These are phyloP conservation scores for Colletotrichum tropicale DNA, from an alignment of 2,329 filamentous ascomycete genomes.

Conservation along the genomic window DNA sequence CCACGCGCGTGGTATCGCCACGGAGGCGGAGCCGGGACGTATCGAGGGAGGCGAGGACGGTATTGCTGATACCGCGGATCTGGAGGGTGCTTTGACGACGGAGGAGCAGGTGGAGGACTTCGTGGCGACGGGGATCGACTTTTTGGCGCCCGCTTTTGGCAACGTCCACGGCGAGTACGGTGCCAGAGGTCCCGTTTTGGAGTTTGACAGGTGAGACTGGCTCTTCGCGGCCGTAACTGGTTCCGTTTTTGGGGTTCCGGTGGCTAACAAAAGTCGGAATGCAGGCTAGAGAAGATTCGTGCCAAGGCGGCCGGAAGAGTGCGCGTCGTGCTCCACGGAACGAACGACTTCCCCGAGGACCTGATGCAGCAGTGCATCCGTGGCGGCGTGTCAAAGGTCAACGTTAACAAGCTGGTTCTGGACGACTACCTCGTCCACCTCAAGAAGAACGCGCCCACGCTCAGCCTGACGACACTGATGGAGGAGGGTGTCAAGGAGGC, in stretches of 20 bases:
- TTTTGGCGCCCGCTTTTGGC: conserved; percentile 76
- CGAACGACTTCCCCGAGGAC: conserved; percentile 56
- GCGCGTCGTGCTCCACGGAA: conserved; percentile 56
- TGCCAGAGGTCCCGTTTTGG: conserved; percentile 63
- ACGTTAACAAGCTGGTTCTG: conserved; percentile 60
- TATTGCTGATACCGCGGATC: conserved; percentile 62
- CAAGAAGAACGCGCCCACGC: conserved; percentile 38
- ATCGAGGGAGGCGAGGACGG: conserved; percentile 71
- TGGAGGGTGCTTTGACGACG: conserved; percentile 63
- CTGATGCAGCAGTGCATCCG: conserved; percentile 56
- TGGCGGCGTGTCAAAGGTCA: conserved; percentile 59
- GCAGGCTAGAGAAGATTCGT: background rate
- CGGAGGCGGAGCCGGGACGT: conserved; percentile 71
- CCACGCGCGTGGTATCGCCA: conserved; percentile 66
- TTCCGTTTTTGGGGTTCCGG: background rate
- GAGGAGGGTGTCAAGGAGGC: conserved; percentile 47
- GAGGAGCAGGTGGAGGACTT: conserved; percentile 74
- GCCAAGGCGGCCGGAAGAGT: background rate
- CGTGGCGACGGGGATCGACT: conserved; percentile 73
- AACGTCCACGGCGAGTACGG: conserved; percentile 80
- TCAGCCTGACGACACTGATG: conserved; percentile 43
- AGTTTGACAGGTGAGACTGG: conserved; percentile 48
- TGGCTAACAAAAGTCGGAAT: background rate
- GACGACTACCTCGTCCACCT: conserved; percentile 48
- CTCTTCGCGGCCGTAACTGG: background rate